Percentiles rank a stretch among this genome's conserved stretches.
phyloP scores from a whole-genome alignment of 345 rosid genomes.

The Citrus sp. region DNA sequence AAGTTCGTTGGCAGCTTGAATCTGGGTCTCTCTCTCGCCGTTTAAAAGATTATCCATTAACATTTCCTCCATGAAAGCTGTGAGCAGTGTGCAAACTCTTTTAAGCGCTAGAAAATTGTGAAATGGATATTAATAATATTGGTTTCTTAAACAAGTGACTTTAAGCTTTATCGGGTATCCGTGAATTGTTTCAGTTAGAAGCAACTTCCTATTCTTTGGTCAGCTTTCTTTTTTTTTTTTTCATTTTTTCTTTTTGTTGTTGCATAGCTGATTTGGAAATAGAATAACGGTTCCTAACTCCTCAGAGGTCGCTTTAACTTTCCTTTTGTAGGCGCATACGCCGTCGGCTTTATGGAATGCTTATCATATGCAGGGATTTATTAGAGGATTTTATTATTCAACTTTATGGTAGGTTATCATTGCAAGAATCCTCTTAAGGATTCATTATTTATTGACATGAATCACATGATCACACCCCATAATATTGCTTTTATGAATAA shows the following conservation, averaged over 20 bases:
- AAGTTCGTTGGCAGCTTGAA: slow-evolving; percentile 59
- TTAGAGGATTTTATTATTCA: background rate
- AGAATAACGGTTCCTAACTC: slow-evolving; percentile 34
- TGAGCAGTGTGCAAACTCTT: too few relatives aligned
- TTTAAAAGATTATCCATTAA: slow-evolving; percentile 47
- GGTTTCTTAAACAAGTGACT: slow-evolving; percentile 61
- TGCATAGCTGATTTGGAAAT: slow-evolving; percentile 36
- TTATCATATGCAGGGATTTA: background rate
- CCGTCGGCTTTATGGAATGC: slow-evolving; percentile 6
- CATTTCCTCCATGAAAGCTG: slow-evolving; percentile 48
- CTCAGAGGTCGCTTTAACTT: slow-evolving; percentile 40
- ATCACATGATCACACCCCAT: background rate
- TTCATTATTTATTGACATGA: background rate
- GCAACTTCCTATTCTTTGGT: slow-evolving; percentile 44
- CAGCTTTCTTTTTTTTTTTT: slow-evolving; percentile 19
- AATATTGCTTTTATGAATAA: background rate
- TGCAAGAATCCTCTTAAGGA: background rate
- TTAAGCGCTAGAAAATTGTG: slow-evolving; percentile 10
- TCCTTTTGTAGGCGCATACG: slow-evolving; percentile 51
- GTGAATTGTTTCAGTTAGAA: slow-evolving; percentile 67
- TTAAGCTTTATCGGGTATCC: slow-evolving; percentile 61
- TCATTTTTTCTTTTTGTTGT: too few relatives aligned
- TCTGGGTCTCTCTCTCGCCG: slow-evolving; percentile 50
- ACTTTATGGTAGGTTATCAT: background rate
- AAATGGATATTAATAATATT: slow-evolving; percentile 12